Evolutionary conservation across 2,329 filamentous ascomycete species (phyloP).

Genomic region (Amylocarpus encephaloides): DNA sequence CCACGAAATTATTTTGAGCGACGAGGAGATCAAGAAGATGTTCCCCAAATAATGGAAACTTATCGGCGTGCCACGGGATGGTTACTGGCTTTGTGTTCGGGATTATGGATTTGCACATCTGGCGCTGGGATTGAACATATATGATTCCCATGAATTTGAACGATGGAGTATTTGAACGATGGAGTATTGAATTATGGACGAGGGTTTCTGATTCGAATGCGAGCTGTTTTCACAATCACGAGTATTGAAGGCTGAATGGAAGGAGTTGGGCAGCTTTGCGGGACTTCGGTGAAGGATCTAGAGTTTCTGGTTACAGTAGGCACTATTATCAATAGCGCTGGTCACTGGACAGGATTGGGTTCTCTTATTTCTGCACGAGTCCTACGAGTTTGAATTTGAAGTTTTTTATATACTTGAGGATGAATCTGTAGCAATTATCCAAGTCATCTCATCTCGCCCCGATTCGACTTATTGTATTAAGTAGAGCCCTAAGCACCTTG

Average conservation of each 20-base stretch:
- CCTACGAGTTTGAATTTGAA: background rate
- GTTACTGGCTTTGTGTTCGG: conserved; percentile 11
- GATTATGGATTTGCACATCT: conserved; percentile 19
- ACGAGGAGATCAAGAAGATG: conserved; percentile 67
- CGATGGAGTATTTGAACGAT: conserved; percentile 25
- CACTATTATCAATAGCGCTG: conserved; percentile 13
- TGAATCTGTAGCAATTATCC: background rate
- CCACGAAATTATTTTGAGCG: conserved; percentile 69
- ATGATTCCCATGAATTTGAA: conserved; percentile 25
- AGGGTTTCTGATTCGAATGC: conserved; percentile 10
- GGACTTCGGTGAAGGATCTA: conserved; percentile 8
- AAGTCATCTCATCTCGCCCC: conserved; percentile 8
- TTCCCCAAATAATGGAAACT: conserved; percentile 48
- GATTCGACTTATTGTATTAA: background rate
- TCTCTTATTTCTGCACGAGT: background rate
- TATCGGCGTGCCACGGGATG: conserved; percentile 16
- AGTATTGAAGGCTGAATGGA: conserved; percentile 9
- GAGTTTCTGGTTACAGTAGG: conserved; percentile 14
- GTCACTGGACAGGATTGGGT: conserved; percentile 14
- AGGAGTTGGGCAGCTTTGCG: conserved; percentile 23
- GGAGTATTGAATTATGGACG: conserved; percentile 22
- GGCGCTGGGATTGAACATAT: conserved; percentile 28
- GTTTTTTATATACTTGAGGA: background rate
- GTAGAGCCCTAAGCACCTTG: background rate
- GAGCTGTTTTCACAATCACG: conserved; percentile 16